phyloP scores from a whole-genome alignment of 2,329 filamentous ascomycete species.

The Triangularia setosa region DNA sequence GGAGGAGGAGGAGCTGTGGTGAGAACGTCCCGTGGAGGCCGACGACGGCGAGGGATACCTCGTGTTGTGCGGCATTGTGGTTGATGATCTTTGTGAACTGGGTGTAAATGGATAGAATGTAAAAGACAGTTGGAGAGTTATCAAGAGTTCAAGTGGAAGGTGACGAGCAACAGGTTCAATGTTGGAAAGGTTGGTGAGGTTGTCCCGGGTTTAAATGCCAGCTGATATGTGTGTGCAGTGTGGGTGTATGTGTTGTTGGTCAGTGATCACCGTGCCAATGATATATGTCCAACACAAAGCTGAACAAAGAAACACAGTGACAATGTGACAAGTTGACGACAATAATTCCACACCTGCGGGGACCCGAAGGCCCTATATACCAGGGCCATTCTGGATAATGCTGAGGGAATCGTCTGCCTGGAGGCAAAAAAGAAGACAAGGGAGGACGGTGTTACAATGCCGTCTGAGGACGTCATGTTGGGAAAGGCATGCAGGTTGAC shows the following conservation, averaged over 20 bases:
- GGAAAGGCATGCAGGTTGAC: background rate
- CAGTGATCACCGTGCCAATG: background rate
- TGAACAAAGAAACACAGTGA: conserved; percentile 1
- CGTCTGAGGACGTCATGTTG: conserved; percentile 8
- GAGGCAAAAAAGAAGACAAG: conserved; percentile 3
- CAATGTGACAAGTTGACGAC: background rate
- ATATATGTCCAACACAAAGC: background rate
- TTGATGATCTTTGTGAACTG: background rate
- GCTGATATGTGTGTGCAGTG: background rate
- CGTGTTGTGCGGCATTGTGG: conserved; percentile 19
- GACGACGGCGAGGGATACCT: background rate
- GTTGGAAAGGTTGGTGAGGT: background rate
- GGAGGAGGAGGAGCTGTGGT: conserved; percentile 1
- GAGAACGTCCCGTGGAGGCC: background rate
- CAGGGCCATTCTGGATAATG: background rate
- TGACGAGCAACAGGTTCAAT: background rate
- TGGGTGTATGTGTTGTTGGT: background rate
- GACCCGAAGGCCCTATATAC: conserved; percentile 2
- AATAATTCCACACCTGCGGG: conserved; percentile 2
- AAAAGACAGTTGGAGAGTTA: background rate
- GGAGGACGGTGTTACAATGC: conserved; percentile 1
- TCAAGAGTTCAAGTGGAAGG: background rate
- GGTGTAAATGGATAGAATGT: background rate
- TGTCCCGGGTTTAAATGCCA: background rate
- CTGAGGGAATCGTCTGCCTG: conserved; percentile 2